Base-by-base conservation (phyloP, 345 rosid genomes). In the Euphorbia pulcherrima region DNA sequence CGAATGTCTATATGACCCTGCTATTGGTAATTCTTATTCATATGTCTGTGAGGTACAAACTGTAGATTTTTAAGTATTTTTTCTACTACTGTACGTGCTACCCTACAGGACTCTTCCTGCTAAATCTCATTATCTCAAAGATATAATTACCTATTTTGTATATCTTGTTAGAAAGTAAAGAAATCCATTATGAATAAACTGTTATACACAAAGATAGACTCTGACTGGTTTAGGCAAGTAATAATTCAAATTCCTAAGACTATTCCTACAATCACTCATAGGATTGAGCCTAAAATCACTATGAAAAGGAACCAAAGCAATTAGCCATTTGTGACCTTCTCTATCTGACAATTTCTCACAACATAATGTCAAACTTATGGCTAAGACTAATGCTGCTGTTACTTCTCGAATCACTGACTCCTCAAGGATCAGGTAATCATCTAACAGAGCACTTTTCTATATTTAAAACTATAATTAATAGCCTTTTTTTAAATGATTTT, bases 391-490 rank as follows among this genome's bases (percentile, higher is more conserved):
- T 72, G 80, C 78, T 82, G 16, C 50, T 62, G 75, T 79, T 67
- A 74, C 74, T 60, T 62, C 5, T 83, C 55, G 21, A 80, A 67
- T 76, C 81, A 16, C 40, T 73, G 18, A 29, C 74, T 50, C 80
- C 85, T 64, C 77, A 41, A 64, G 65, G 55, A 35, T 79, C 86
- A 68, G 85, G 90, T 84, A 68, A 75, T 26, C 66, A 60, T 64
- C 48, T 33, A 37, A 20, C 37, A 7, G 37, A 33, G 37, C 37
- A 3, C 37, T 33, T 33, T 33, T 33, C 4, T 33, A 33, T 7
- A 33, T 33, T 2, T 8, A 17, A 44, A 14, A 44, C 16, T 17
- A 44, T 44, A 10, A n/a, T n/a, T 48, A 18, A 21, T 9, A 20
- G 16, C 11, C 40, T 37, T 8, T 41, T 2, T 44, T 12, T n/a